Base-by-base conservation (phyloP, 768 basidiomycete species). In the Mycena amicta region DNA sequence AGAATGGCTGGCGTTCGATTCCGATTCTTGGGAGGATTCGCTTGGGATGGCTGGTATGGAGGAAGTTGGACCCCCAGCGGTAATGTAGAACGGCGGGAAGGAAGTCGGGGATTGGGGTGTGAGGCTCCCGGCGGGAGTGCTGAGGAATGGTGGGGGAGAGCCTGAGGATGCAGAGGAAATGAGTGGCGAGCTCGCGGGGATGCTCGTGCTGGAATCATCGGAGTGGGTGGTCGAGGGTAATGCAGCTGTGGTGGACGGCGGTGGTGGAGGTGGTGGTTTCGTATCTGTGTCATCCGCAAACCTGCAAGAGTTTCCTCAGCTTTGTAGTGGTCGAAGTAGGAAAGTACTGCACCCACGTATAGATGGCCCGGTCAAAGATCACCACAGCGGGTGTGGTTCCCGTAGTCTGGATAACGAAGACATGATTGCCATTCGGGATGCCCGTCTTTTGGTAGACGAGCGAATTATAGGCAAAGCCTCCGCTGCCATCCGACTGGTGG, bases 361-460 rank as follows among this genome's bases (percentile, higher is more conserved):
- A 68, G 0, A 62, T 16, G 8, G 55, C 65, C 29, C 54, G 59
- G 41, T 68, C 67, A 27, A 68, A 68, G n/a, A 66, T 60, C 27
- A 68, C 39, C 13, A 54, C 41, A 4, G 63, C 54, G 3, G 61
- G 52, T n/a, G 57, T 55, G 2, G 49, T 18, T 5, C 61, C 62
- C 5, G 56, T 64, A 2, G 63, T 60, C n/a, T 59, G 45, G 28
- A 68, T 59, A 3, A 63, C 46, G 11, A 68, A 56, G 3, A 39
- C 53, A 45, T 68, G 67, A n/a, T 64, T 57, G 6, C 55, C 65
- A 13, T 61, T 23, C 0, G 58, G 37, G 11, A 68, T 22, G 15
- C 55, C 45, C 1, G 57, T 53, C 2, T 64, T 59, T 18, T 20
- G 3, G 33, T 63, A 68, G 16, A 66, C 67, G 22, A 66, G 39